Base-by-base conservation (phyloP, 441 rosid genomes). In the Macaranga tanarius region DNA sequence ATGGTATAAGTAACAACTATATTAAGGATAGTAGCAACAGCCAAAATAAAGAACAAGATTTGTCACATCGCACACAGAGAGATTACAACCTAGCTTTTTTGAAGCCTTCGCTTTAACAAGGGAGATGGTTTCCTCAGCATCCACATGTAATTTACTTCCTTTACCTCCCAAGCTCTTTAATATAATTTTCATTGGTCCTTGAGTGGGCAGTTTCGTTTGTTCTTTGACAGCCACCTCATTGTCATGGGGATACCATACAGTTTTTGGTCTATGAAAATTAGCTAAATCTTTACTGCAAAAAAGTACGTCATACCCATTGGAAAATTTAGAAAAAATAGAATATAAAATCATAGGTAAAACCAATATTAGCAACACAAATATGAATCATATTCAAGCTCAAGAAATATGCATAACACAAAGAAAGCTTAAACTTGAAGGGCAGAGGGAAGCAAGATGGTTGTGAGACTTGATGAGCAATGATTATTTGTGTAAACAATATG, bases 111-210 rank as follows among this genome's bases (percentile, higher is more conserved):
- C 83, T 82, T 90, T 93, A 52, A 96, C 78, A 74, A 98, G 90
- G 67, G 92, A 83, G 40, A 89, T 77, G 67, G 88, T 86, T 84
- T 96, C 98, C 79, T 92, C 97, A 75, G 89, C 85, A 73, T 92
- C 91, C 62, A 96, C 97, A 79, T 92, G 91, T 57, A 96, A 85
- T 83, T 90, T 93, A 81, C 91, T 90, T 77, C 97, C 99, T 84
- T 96, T 96, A 73, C 98, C 98, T 74, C 99, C 98, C 82, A 93
- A 82, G 83, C 98, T 96, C 92, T 90, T 96, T 45, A 96, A 76
- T 67, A 96, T 81, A 73, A 93, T 82, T 83, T 90, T 93, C 98
- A 93, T 90, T 64, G 92, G 88, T 50, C 99, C 96, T 67, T 79
- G 85, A 7, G 95, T 82, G 45, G 97, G 90, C 67, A 90, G 84